Percentiles rank a stretch among this genome's conserved stretches.
phyloP scores from a whole-genome alignment of 495 filamentous ascomycete species.

The Podospora fimiseda region DNA sequence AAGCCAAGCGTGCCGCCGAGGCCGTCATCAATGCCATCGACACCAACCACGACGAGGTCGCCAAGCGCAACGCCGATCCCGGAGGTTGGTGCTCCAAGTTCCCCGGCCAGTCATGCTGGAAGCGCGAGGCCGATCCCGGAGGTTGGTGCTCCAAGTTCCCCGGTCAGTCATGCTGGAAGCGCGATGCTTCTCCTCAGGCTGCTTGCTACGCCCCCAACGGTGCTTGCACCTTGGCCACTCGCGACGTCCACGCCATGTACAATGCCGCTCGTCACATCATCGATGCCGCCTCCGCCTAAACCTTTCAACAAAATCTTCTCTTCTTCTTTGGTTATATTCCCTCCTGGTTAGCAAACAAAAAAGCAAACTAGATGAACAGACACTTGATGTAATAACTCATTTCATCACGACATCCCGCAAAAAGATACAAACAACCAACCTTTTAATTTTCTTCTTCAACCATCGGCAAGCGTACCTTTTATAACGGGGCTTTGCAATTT shows the following conservation, averaged over 20 bases:
- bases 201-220: constrained; percentile 24
- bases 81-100: constrained; percentile 5
- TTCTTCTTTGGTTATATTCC: neutral
- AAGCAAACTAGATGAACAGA: neutral
- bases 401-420: neutral
- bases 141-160: constrained; percentile 5
- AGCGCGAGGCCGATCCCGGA: constrained; percentile 24
- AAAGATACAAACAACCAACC: neutral
- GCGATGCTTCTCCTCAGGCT: constrained; percentile 20
- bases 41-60: neutral
- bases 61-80: constrained; percentile 22
- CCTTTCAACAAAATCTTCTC: neutral
- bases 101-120: constrained; percentile 16
- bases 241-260: constrained; percentile 31
- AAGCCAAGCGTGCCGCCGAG: constrained; percentile 19
- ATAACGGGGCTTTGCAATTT: neutral
- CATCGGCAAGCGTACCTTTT: neutral
- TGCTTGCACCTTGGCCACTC: constrained; percentile 29
- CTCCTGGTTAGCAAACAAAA: constrained; percentile 1
- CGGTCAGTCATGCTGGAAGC: constrained; percentile 21
- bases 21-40: constrained; percentile 14
- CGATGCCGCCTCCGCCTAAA: constrained; percentile 19
- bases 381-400: too few relatives aligned
- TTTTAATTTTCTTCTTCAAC: neutral
- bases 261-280: constrained; percentile 27